phyloP scores from a whole-genome alignment of 495 filamentous ascomycete genomes.

The Aspergillus conjunctus region DNA sequence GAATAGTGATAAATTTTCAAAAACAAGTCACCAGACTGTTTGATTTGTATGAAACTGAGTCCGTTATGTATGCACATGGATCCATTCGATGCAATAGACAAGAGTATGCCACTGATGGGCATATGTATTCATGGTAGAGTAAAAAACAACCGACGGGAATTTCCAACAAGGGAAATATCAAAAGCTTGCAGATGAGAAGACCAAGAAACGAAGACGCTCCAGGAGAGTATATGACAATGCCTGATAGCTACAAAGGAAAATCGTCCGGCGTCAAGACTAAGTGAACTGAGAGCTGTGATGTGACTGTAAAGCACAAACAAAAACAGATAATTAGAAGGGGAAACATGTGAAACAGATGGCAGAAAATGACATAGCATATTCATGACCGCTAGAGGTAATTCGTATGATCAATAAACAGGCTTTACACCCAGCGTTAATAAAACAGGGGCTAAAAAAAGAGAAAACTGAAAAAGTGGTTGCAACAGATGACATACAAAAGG shows the following conservation, averaged over 20 bases:
- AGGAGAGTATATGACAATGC: slow-evolving; percentile 22
- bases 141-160: slow-evolving; percentile 13
- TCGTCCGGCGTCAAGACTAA: slow-evolving; percentile 33
- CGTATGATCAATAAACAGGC: slow-evolving; percentile 33
- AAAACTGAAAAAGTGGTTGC: slow-evolving; percentile 22
- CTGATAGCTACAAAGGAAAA: slow-evolving; percentile 38
- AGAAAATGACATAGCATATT: slow-evolving; percentile 27
- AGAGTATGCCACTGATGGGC: slow-evolving; percentile 13
- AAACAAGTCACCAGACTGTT: slow-evolving; percentile 14
- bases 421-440: slow-evolving; percentile 22
- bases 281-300: slow-evolving; percentile 19
- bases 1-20: background rate
- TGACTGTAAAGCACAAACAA: slow-evolving; percentile 20
- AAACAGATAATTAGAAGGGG: slow-evolving; percentile 19
- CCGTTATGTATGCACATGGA: slow-evolving; percentile 22
- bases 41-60: slow-evolving; percentile 11
- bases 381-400: slow-evolving; percentile 35
- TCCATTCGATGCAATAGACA: slow-evolving; percentile 27
- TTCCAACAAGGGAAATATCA: slow-evolving; percentile 21
- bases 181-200: slow-evolving; percentile 12
- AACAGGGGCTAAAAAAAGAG: slow-evolving; percentile 19
- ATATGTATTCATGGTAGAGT: slow-evolving; percentile 13
- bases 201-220: slow-evolving; percentile 24
- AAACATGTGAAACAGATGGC: slow-evolving; percentile 19
- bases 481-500: slow-evolving; percentile 43